These are phyloP conservation scores for Carex arenaria DNA, from an alignment of 202 grass and related monocot species.

Conservation along the genomic window DNA sequence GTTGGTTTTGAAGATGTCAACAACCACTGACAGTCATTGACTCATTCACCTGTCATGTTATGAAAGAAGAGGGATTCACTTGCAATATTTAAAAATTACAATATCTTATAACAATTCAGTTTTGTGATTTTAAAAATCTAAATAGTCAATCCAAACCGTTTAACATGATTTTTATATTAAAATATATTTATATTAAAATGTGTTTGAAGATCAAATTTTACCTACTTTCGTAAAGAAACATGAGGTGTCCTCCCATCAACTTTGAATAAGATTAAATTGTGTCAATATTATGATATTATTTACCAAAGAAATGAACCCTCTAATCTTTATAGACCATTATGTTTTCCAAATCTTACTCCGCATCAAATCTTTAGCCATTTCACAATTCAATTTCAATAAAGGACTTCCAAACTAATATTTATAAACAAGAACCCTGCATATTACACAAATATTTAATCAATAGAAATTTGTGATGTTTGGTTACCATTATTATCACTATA, in stretches of 20 bases:
- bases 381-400: neutral
- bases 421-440: neutral
- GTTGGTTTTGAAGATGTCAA: no score
- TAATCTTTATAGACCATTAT: neutral
- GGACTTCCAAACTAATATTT: neutral
- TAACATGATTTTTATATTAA: no score
- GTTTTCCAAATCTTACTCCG: neutral
- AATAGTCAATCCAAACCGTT: no score
- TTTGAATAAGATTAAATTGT: neutral
- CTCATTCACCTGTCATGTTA: no score
- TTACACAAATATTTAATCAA: neutral
- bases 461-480: constrained; percentile 15
- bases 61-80: no score
- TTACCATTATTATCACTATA: constrained; percentile 1
- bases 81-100: no score
- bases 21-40: no score
- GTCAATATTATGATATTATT: neutral
- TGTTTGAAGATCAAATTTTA: no score
- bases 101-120: no score
- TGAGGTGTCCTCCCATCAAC: neutral
- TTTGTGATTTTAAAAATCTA: no score
- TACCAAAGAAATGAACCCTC: neutral
- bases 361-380: neutral
- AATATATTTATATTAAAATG: no score
- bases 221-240: neutral